A percentile compares a stretch with the other conserved stretches of the same genome.
Conservation (phyloP, 2,329 filamentous ascomycete genomes). For the Pyricularia sp. region DNA sequence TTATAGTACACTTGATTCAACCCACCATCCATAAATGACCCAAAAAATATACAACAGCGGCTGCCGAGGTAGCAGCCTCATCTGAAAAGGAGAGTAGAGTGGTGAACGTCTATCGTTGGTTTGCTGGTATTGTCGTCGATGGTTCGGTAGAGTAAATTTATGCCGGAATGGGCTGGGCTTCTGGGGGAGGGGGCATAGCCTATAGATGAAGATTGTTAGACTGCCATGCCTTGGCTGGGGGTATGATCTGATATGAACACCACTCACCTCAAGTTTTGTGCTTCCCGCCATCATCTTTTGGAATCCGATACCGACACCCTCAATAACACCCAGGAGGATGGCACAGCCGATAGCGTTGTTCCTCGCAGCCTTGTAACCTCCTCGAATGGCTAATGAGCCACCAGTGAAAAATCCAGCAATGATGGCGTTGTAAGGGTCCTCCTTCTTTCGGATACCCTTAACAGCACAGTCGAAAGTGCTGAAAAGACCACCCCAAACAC, state of each 20-base stretch:
- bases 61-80: neutral
- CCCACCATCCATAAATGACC: neutral
- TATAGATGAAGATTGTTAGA: neutral
- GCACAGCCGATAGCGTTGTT: constrained; percentile 96
- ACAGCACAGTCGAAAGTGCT: constrained; percentile 93
- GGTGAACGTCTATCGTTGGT: constrained; percentile 4
- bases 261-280: constrained; percentile 63
- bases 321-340: constrained; percentile 86
- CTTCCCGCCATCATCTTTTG: constrained; percentile 86
- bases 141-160: neutral
- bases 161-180: constrained; percentile 1
- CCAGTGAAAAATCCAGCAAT: constrained; percentile 96
- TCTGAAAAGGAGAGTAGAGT: neutral
- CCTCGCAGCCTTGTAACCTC: constrained; percentile 79
- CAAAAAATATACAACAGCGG: neutral
- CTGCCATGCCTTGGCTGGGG: neutral
- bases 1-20: constrained; percentile 1
- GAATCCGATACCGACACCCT: constrained; percentile 93
- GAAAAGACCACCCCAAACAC: constrained; percentile 94
- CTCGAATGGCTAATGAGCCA: constrained; percentile 80
- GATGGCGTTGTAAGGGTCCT: constrained; percentile 96
- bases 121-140: constrained; percentile 1
- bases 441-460: constrained; percentile 89
- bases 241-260: neutral
- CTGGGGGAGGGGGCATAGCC: constrained; percentile 5